Conservation (phyloP, 2,329 filamentous ascomycete species). For the Colletotrichum chlorophyti region DNA sequence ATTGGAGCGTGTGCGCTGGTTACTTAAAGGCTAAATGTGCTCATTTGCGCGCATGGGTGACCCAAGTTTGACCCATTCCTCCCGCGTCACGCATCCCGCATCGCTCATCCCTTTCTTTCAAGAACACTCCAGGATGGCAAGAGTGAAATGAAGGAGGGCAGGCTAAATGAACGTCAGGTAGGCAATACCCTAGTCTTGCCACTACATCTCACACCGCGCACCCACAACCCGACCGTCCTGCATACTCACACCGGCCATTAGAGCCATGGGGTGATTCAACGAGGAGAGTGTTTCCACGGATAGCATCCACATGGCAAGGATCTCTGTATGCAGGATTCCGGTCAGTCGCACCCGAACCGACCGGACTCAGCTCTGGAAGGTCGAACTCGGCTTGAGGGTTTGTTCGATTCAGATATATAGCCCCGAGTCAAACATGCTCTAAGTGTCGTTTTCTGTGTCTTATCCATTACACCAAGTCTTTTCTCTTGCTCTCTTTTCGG, state of each 20-base stretch:
- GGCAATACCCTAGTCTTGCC: slow-evolving; percentile 8
- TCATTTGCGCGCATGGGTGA: slow-evolving; percentile 4
- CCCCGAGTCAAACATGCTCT: neutral
- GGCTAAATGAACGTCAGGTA: slow-evolving; percentile 13
- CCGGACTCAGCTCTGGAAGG: neutral
- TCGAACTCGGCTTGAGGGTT: too few species aligned
- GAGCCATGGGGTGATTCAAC: slow-evolving; percentile 7
- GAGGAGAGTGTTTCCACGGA: slow-evolving; percentile 9
- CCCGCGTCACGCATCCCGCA: neutral
- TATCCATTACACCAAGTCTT: neutral
- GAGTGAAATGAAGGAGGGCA: slow-evolving; percentile 11
- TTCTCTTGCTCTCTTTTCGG: neutral
- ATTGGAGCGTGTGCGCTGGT: slow-evolving; percentile 5
- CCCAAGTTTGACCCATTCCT: neutral
- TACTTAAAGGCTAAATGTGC: neutral
- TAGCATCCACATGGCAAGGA: slow-evolving; percentile 4
- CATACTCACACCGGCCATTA: neutral
- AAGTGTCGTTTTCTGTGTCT: neutral
- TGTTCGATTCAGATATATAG: neutral
- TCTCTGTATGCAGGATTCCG: slow-evolving; percentile 6
- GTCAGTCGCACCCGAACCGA: slow-evolving; percentile 4
- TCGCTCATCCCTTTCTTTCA: neutral
- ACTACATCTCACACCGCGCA: neutral
- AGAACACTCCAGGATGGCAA: neutral
- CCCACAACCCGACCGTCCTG: neutral